Base-by-base conservation (phyloP, 176 grass and related monocot species). In the Oryza australiensis region DNA sequence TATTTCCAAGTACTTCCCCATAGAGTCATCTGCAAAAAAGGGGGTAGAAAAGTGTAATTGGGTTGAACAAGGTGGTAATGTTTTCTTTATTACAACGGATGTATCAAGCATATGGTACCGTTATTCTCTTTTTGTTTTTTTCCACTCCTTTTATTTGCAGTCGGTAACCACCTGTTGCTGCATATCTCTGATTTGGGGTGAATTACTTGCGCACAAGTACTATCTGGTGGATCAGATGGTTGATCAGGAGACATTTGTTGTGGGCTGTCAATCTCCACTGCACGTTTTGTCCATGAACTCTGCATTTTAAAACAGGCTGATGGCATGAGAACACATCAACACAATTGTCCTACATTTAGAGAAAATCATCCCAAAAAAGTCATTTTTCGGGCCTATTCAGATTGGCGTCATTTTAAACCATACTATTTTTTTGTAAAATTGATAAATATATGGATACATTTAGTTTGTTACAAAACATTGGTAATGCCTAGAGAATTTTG, bases 261-360 rank as follows among this genome's bases (percentile, higher is more conserved):
- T 33, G 88, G 90, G 71, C 92, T 91, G 34, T 98, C 92, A 79
- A 91, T 86, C 86, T 91, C 95, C 80, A 94, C 85, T 29, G 90
- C 90, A 71, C 73, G 48, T 82, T 95, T 95, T 62, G 92, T 98
- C 92, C 90, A 98, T 76, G 90, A 98, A 81, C 88, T 98, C 92
- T 98, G 90, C 66, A 76, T 86, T 83, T 87, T 83, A 68, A 83
- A 86, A 83, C 16, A 82, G 69, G 73, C 59, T 26, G 18, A 48
- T 64, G 29, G 16, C 64, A 70, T 38, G 35, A 84, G 62, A 84
- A 74, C 68, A 79, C 62, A 80, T 51, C n/a, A 5, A 43, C 69
- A 49, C 22, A 80, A 84, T 37, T 37, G 63, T 22, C 30, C 13
- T 64, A 49, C 5, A 46, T 15, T 35, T 16, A 73, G 20, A 73